phyloP scores from a whole-genome alignment of 148 eudicot species.

The Suaeda aralocaspica region DNA sequence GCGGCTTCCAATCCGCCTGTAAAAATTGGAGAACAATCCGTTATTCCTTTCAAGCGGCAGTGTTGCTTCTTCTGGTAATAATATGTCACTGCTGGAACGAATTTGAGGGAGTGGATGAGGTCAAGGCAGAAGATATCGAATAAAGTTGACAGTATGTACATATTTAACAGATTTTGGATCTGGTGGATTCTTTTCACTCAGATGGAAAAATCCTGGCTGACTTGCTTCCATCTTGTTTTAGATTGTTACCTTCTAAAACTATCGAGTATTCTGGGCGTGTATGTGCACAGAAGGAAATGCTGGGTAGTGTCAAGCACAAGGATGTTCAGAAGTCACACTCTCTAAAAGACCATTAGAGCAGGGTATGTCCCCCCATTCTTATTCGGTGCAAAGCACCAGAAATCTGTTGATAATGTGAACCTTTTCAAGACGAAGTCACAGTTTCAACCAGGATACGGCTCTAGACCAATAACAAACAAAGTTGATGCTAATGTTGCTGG shows the following conservation, averaged over 20 bases:
- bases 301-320: slow-evolving; percentile 24
- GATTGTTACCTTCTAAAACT: slow-evolving; percentile 48
- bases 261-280: slow-evolving; percentile 58
- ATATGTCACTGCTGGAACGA: slow-evolving; percentile 40
- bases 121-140: slow-evolving; percentile 34
- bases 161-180: slow-evolving; percentile 65
- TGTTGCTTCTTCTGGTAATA: slow-evolving; percentile 20
- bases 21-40: too few species aligned
- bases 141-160: slow-evolving; percentile 46
- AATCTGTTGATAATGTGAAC: slow-evolving; percentile 38
- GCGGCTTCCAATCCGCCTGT: too few species aligned
- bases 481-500: slow-evolving; percentile 28
- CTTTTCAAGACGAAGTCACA: slow-evolving; percentile 40
- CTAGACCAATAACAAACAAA: slow-evolving; percentile 25
- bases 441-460: slow-evolving; percentile 36
- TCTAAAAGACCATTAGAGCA: slow-evolving; percentile 54
- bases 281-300: slow-evolving; percentile 31
- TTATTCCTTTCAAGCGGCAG: slow-evolving; percentile 12
- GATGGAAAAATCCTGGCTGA: slow-evolving; percentile 57
- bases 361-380: slow-evolving; percentile 25
- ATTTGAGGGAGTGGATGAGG: slow-evolving; percentile 78
- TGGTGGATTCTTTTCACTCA: slow-evolving; percentile 63
- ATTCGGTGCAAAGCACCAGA: slow-evolving; percentile 50
- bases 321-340: slow-evolving; percentile 30
- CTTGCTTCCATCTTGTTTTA: slow-evolving; percentile 77